Evolutionary conservation across 495 filamentous ascomycete genomes (phyloP), one percentile per base, ranked within the genome.

Genomic region (Penicillium robsamsonii): DNA sequence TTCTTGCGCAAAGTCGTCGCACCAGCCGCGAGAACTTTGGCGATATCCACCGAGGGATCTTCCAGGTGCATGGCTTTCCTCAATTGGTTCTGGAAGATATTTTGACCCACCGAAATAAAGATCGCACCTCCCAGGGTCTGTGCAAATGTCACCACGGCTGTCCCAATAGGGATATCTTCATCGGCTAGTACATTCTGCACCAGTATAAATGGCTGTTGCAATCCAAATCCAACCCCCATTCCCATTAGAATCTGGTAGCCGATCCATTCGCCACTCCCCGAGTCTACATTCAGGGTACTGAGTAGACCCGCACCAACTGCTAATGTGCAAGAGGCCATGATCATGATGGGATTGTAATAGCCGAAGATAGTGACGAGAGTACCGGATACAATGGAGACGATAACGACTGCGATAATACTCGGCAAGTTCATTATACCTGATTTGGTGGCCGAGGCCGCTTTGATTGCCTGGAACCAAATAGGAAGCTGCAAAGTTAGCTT

Each of bases 71-170:
- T 18, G 7, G 40, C 29, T 17, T 52, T 52, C 1, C 57, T 49
- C 3, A 77, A 58, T 17, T 59, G 49, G 27, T 62, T 70, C 8
- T 59, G 56, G 12, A 77, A 63, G 9, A 75, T 20, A 37, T 68
- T 74, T 49, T 77, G 63, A 3, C 58, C 67, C 4, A 69, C 66
- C 0, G 74, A 60, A 7, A 74, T 25, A 31, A 76, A 76, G 18
- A 80, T 57, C 17, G 74, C 57, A 11, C 72, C 72, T 1, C 75
- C 72, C 11, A 80, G 66, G 4, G 62, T 63, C 58, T 75, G 78
- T 8, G 59, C 61, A 40, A 77, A 76, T 33, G 75, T 57, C 49
- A 77, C 67, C 20, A 79, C 49, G 0, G 75, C 54, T 12, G 73
- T 58, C 2, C 76, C 76, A 31, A 73, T 65, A 5, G 73, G 64